Evolutionary conservation across 345 rosid species (phyloP).

Genomic region (Ceriops decandra): DNA sequence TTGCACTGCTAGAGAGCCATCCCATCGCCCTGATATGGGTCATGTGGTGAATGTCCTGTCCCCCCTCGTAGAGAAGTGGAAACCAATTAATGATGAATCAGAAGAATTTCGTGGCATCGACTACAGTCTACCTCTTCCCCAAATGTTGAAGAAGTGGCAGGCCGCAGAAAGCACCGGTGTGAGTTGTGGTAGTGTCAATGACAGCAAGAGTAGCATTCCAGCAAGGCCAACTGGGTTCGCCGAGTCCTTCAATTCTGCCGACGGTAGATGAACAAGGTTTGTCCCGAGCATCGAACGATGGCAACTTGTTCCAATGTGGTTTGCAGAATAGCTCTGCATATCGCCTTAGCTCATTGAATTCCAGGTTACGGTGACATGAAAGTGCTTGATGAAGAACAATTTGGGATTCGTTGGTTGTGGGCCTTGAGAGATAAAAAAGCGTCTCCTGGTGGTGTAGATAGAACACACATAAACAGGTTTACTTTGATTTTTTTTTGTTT

Average conservation of each 20-base stretch:
- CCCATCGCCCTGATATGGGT: conserved; percentile 52
- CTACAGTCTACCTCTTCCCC: conserved; percentile 36
- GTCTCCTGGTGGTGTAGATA: background rate
- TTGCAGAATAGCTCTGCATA: background rate
- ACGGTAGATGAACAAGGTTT: conserved; percentile 30
- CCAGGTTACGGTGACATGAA: background rate
- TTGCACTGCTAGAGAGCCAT: conserved; percentile 49
- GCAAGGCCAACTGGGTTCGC: conserved; percentile 42
- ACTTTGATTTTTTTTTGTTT: background rate
- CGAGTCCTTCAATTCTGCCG: conserved; percentile 38
- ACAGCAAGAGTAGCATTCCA: conserved; percentile 41
- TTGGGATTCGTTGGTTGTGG: background rate
- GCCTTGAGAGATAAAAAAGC: background rate
- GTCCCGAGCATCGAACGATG: background rate
- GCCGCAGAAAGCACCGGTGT: conserved; percentile 30
- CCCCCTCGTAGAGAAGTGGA: conserved; percentile 48
- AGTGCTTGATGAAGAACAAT: too few relatives aligned
- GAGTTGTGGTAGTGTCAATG: conserved; percentile 19
- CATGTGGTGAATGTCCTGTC: conserved; percentile 40
- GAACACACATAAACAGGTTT: background rate
- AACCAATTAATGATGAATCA: conserved; percentile 27
- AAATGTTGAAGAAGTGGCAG: conserved; percentile 49
- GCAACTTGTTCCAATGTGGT: background rate
- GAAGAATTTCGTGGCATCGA: conserved; percentile 30
- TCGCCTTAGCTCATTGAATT: background rate